Evolutionary conservation across 768 basidiomycete genomes (phyloP).

Genomic region (Tephrocybe sp.): DNA sequence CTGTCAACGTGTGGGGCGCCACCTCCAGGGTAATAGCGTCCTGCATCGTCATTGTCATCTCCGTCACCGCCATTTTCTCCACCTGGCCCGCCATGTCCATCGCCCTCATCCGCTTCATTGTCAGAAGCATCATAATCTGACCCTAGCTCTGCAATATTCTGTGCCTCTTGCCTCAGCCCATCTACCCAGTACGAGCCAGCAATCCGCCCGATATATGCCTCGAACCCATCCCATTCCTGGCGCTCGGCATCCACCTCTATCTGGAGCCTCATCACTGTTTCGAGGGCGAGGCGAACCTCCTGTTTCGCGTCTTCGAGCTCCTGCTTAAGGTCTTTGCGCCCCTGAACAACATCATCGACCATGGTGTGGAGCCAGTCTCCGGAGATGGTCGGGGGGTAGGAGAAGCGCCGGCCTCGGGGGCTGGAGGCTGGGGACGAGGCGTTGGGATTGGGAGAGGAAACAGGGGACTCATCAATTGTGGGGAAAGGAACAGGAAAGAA

Average conservation of each 20-base stretch:
- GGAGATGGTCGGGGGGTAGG: neutral
- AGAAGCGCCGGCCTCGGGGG: neutral
- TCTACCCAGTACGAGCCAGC: neutral
- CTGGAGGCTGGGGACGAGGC: neutral
- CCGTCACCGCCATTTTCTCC: neutral
- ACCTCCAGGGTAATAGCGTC: neutral
- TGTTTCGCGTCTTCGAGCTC: slow-evolving; percentile 3
- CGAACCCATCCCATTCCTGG: neutral
- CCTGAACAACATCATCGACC: neutral
- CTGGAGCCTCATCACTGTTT: neutral
- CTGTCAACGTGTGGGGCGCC: neutral
- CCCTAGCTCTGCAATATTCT: neutral
- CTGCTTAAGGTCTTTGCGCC: neutral
- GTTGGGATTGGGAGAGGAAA: neutral
- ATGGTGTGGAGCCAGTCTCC: slow-evolving; percentile 6
- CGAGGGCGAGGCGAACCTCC: neutral
- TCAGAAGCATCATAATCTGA: neutral
- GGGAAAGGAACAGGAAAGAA: neutral
- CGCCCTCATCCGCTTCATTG: neutral
- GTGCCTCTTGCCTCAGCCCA: neutral
- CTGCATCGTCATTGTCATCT: neutral
- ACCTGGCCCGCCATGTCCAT: neutral
- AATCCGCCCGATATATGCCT: neutral
- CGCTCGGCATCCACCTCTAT: neutral
- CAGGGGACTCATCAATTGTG: neutral